Evolutionary conservation across 768 basidiomycete species (phyloP), one percentile per base, ranked within the genome.

Genomic region (Mycena olivaceomarginata): DNA sequence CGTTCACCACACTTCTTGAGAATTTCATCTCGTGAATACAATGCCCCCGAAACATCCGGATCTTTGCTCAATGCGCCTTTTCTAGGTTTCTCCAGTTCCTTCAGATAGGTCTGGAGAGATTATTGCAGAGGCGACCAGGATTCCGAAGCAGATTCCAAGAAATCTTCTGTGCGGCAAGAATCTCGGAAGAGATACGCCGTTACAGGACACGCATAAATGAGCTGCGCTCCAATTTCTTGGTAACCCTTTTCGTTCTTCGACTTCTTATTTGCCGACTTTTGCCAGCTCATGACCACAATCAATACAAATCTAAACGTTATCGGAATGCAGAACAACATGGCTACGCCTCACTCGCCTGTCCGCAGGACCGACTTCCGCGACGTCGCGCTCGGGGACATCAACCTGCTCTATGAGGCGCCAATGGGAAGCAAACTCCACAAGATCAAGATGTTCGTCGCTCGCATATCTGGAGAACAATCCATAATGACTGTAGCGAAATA

Each of bases 321-420:
- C 53, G 31, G 16, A 16, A 70, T 62, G 31, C 69, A 62, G 20
- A 22, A 70, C 6, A 68, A 11, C 53, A 15, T 63, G 5, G 31
- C 6, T 31, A 16, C 37, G 9, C 45, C 7, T 48, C 18, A 39
- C 18, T 31, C 31, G 31, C 31, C 31, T 31, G 31, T 31, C 31
- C 31, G 13, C 39, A 12, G 31, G 31, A 31, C 12, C 13, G 5
- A 72, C 51, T 72, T 72, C 40, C 65, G 72, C 18, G 4, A 56
- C 7, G 43, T 73, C 22, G 51, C 72, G 3, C 45, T 73, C 40
- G 72, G 72, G 0, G 65, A 74, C 12, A 67, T 74, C n/a, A 74
- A 74, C 31, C 72, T 74, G 43, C 22, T 74, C 0, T 60, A 74
- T 13, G 72, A 74, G 37, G 60, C 37, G 15, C 18, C 72, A 5